phyloP scores from a whole-genome alignment of 371 early-diverging fungal genomes.

The Saksenaea vasiformis region DNA sequence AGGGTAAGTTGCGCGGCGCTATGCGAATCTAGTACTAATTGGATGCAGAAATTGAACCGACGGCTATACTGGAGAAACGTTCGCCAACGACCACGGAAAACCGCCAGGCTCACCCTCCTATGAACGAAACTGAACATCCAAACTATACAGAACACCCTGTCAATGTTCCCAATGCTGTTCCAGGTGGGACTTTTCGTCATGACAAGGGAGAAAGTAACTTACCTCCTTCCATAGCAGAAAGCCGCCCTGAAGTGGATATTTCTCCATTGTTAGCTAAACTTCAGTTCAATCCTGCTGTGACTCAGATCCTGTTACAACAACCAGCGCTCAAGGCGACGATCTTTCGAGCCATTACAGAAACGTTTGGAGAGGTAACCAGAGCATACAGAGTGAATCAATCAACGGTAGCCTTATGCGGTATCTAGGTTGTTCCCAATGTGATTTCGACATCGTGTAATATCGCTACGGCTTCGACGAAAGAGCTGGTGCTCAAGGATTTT shows the following conservation, averaged over 20 bases:
- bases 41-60: slow-evolving; percentile 70
- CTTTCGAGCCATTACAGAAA: slow-evolving; percentile 55
- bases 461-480: slow-evolving; percentile 86
- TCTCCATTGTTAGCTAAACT: slow-evolving; percentile 30
- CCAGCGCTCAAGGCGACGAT: slow-evolving; percentile 86
- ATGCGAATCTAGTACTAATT: neutral
- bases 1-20: slow-evolving; percentile 28
- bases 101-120: neutral
- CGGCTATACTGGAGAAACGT: slow-evolving; percentile 65
- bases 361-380: slow-evolving; percentile 34
- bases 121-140: neutral
- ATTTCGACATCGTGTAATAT: slow-evolving; percentile 89
- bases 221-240: neutral
- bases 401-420: too few species aligned
- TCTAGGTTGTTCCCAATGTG: slow-evolving; percentile 73
- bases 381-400: neutral
- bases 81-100: slow-evolving; percentile 46
- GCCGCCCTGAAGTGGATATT: slow-evolving; percentile 30
- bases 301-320: slow-evolving; percentile 82
- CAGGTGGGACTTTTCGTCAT: neutral
- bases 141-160: neutral
- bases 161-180: neutral
- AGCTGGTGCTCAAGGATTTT: slow-evolving; percentile 93
- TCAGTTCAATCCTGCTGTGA: slow-evolving; percentile 37
- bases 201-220: neutral